These are phyloP conservation scores for Alternaria tenuissima DNA, from an alignment of 2,329 filamentous ascomycete species.

Conservation along the genomic window DNA sequence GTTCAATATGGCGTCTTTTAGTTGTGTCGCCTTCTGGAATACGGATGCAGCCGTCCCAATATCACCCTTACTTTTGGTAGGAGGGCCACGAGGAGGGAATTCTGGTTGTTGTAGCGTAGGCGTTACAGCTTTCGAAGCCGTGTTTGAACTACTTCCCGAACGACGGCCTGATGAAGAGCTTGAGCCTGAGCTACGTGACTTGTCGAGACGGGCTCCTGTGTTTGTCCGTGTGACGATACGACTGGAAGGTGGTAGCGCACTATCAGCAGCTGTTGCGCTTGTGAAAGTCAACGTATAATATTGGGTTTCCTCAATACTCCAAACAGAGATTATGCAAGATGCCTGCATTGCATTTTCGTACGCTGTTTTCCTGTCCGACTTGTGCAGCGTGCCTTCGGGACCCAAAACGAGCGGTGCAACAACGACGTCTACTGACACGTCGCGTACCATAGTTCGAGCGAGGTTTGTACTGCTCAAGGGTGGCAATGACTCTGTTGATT, in stretches of 20 bases:
- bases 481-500: constrained; percentile 23
- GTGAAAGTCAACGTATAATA: constrained; percentile 82
- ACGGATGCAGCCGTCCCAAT: constrained; percentile 69
- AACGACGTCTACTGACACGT: constrained; percentile 73
- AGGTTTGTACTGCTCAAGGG: constrained; percentile 48
- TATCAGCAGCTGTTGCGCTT: constrained; percentile 54
- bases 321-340: constrained; percentile 80
- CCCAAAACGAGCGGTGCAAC: constrained; percentile 58
- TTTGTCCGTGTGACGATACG: constrained; percentile 55
- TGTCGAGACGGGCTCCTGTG: constrained; percentile 42
- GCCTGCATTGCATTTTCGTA: constrained; percentile 60
- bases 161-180: constrained; percentile 51
- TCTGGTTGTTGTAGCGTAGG: constrained; percentile 66
- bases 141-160: constrained; percentile 42
- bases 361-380: constrained; percentile 23
- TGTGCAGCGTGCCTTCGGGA: constrained; percentile 18
- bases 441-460: constrained; percentile 57
- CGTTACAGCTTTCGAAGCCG: constrained; percentile 55
- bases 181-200: constrained; percentile 48
- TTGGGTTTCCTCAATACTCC: constrained; percentile 71
- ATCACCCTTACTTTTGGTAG: constrained; percentile 58
- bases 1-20: constrained; percentile 81
- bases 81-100: constrained; percentile 74
- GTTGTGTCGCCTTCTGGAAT: constrained; percentile 74
- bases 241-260: constrained; percentile 37